Conservation (phyloP, 805 yeast genomes). For the Yamadazyma laniorum region DNA sequence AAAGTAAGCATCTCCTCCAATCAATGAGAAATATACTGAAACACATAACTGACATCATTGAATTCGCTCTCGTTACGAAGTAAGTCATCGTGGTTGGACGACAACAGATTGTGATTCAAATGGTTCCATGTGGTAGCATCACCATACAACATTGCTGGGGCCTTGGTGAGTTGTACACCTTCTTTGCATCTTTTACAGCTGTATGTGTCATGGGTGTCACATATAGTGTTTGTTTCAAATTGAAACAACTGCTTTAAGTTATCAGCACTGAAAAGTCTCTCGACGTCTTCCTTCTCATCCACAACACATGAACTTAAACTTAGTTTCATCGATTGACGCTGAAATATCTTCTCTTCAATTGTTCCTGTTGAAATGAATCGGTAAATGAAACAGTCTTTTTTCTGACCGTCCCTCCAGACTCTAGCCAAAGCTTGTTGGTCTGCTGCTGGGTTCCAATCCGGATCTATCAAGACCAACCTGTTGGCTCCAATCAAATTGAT, state of each 20-base stretch:
- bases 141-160: constrained; percentile 92
- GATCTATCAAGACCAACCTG: constrained; percentile 79
- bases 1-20: too few species aligned
- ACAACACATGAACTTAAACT: constrained; percentile 94
- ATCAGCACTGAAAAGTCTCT: constrained; percentile 83
- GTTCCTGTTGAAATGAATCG: constrained; percentile 93
- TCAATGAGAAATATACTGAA: constrained; percentile 87
- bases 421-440: constrained; percentile 98
- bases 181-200: constrained; percentile 74
- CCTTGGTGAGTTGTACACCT: constrained; percentile 55
- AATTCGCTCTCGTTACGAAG: constrained; percentile 69
- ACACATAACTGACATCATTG: constrained; percentile 77
- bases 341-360: constrained; percentile 94
- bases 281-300: constrained; percentile 94
- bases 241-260: constrained; percentile 72
- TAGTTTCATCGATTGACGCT: constrained; percentile 91
- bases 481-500: constrained; percentile 96
- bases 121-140: constrained; percentile 99
- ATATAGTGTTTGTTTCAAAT: constrained; percentile 61
- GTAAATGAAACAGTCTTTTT: constrained; percentile 93
- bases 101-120: constrained; percentile 60
- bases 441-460: constrained; percentile 98
- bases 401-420: constrained; percentile 99
- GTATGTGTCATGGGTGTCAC: constrained; percentile 92
- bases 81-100: constrained; percentile 70